Evolutionary conservation across 2,329 filamentous ascomycete species (phyloP).

Genomic region (Ceratocystiopsis brevicomis): DNA sequence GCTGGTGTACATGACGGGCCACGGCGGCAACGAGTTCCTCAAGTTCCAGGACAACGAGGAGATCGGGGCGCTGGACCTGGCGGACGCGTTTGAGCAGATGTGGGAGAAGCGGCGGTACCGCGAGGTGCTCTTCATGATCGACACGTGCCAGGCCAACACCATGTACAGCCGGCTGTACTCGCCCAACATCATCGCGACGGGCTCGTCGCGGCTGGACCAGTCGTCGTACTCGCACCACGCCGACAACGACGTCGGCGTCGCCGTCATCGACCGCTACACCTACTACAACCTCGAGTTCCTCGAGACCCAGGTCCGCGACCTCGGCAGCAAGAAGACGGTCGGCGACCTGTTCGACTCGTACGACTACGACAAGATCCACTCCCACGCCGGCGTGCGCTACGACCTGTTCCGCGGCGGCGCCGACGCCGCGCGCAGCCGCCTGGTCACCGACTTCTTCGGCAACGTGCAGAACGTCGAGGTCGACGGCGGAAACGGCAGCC

Average conservation of each 20-base stretch:
- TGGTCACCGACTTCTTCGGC: conserved; percentile 93
- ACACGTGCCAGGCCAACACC: conserved; percentile 97
- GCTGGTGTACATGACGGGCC: conserved; percentile 96
- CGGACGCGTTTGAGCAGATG: conserved; percentile 98
- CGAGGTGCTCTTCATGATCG: conserved; percentile 98
- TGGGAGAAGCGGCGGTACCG: conserved; percentile 99
- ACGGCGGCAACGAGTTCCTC: conserved; percentile 91
- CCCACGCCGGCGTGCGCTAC: conserved; percentile 76
- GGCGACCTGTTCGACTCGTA: conserved; percentile 94
- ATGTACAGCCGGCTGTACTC: conserved; percentile 99
- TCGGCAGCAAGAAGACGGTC: conserved; percentile 72
- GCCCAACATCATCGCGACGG: conserved; percentile 92
- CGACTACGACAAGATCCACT: conserved; percentile 87
- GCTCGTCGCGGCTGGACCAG: conserved; percentile 88
- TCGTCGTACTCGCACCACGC: conserved; percentile 96
- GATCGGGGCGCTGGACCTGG: conserved; percentile 87
- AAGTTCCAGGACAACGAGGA: conserved; percentile 98
- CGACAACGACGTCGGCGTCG: conserved; percentile 92
- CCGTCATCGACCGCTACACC: conserved; percentile 94
- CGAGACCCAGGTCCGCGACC: conserved; percentile 71
- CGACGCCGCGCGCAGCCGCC: conserved; percentile 52
- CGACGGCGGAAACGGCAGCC: conserved; percentile 27
- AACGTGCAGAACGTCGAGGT: conserved; percentile 97
- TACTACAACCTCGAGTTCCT: conserved; percentile 98
- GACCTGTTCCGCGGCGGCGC: conserved; percentile 85